Conservation (phyloP, 345 rosid species). For the Pistacia integerrima region DNA sequence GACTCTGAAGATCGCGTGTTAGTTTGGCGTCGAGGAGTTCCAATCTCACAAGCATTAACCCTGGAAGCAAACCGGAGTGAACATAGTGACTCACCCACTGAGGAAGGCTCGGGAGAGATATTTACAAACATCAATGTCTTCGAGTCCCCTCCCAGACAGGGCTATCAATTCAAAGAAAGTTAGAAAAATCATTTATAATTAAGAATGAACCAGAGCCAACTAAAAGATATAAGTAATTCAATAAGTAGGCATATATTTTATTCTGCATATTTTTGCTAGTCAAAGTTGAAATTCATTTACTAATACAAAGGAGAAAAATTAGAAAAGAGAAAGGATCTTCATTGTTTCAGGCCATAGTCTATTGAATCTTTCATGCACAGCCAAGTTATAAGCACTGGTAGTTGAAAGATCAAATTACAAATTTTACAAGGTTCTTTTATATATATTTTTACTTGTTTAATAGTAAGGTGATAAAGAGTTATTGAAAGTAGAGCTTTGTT, state of each 20-base stretch:
- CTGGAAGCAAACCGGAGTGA: conserved; percentile 95
- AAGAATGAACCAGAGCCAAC: conserved; percentile 18
- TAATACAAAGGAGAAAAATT: background rate
- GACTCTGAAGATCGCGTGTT: conserved; percentile 48
- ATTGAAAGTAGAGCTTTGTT: background rate
- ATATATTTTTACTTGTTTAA: background rate
- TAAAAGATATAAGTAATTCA: background rate
- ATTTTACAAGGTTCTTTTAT: background rate
- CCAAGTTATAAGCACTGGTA: background rate
- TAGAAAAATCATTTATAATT: conserved; percentile 7
- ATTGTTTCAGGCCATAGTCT: background rate
- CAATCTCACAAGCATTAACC: conserved; percentile 99
- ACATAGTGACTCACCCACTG: conserved; percentile 88
- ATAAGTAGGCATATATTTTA: background rate
- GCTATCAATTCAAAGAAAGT: conserved; percentile 49
- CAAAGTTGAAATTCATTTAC: background rate
- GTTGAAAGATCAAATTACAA: too few species aligned
- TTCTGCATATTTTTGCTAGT: background rate
- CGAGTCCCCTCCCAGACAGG: conserved; percentile 96
- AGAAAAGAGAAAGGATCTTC: background rate
- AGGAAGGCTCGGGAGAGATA: conserved; percentile 79
- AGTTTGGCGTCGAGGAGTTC: conserved; percentile 83
- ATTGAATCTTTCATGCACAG: background rate
- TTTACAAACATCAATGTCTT: conserved; percentile 95
- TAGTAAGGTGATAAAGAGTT: background rate